Base-by-base conservation (phyloP, 257 asterid species). In the Fraxinus cuspidata region DNA sequence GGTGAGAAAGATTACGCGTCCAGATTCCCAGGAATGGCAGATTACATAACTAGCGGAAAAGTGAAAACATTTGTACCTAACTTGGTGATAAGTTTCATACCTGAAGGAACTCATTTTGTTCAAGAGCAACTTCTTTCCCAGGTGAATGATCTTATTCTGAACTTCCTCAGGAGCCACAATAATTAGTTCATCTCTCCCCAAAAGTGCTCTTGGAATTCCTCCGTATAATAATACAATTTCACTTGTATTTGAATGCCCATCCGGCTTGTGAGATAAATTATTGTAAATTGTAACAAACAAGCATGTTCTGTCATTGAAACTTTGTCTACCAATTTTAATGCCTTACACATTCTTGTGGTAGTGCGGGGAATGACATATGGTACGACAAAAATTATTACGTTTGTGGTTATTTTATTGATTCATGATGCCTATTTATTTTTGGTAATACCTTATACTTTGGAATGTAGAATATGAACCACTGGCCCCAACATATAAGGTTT, bases 21-120 rank as follows among this genome's bases (percentile, higher is more conserved):
- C 35, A 91, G 81, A 68, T 85, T 87, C 69, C 91, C 93, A 4
- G 97, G 91, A 75, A 81, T 87, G 15, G 91, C 86, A 78, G 97
- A 87, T 34, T 92, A 91, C 85, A 86, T 89, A 29, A 85, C 83
- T 73, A 80, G 77, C 66, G 96, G 87, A 27, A 28, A 74, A 8
- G 84, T 79, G 74, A 84, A 91, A 60, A 32, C 73, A 7, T 85
- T 35, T 65, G 92, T 83, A n/a, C 94, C 97, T 3, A 83, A 90
- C 53, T 72, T 91, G 88, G 89, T 89, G 90, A 79, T 87, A 56
- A 34, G 21, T 3, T 89, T 60, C 81, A 31, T 93, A 71, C 90
- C 94, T 11, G 90, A 91, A 79, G 98, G 98, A 60, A 74, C 80
- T 32, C 98, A 93, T 85, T 93, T 93, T 72, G 91, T 88, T 72